These are phyloP conservation scores for Solanum pennellii DNA, from an alignment of 257 asterid species.

Conservation along the genomic window DNA sequence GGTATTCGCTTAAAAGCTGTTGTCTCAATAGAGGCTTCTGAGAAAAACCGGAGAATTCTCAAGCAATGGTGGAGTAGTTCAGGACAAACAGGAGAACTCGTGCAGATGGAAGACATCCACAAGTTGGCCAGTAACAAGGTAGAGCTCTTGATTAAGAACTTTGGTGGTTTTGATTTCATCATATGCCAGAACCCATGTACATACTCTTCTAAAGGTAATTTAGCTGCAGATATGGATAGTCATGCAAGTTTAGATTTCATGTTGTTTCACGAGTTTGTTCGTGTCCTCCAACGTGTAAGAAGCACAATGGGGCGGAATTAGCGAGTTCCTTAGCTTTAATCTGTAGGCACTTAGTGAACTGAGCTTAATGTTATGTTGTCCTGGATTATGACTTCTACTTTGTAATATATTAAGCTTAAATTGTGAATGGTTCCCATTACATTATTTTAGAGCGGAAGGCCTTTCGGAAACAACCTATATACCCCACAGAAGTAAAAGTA, in stretches of 20 bases:
- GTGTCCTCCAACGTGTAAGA: slow-evolving; percentile 65
- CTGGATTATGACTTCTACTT: background rate
- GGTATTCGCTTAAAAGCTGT: slow-evolving; percentile 56
- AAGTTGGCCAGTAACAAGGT: slow-evolving; percentile 32
- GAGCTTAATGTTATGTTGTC: background rate
- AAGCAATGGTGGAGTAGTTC: slow-evolving; percentile 79
- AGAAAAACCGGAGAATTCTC: slow-evolving; percentile 38
- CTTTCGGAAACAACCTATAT: background rate
- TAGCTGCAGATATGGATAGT: slow-evolving; percentile 10
- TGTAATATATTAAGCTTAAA: background rate
- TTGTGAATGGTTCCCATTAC: background rate
- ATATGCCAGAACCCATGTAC: slow-evolving; percentile 52
- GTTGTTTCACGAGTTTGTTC: slow-evolving; percentile 56
- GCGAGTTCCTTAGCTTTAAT: slow-evolving; percentile 3
- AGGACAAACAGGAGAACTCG: slow-evolving; percentile 57
- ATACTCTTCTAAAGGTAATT: background rate
- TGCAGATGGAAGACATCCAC: slow-evolving; percentile 51
- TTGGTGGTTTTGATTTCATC: slow-evolving; percentile 51
- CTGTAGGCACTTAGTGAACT: background rate
- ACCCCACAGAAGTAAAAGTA: background rate
- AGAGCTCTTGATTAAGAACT: slow-evolving; percentile 36
- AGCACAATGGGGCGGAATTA: slow-evolving; percentile 17
- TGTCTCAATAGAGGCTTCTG: slow-evolving; percentile 63
- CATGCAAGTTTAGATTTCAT: slow-evolving; percentile 41
- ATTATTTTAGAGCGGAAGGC: background rate